These are phyloP conservation scores for Oryza longistaminata DNA, from an alignment of 176 grass and related monocot genomes.

Conservation along the genomic window DNA sequence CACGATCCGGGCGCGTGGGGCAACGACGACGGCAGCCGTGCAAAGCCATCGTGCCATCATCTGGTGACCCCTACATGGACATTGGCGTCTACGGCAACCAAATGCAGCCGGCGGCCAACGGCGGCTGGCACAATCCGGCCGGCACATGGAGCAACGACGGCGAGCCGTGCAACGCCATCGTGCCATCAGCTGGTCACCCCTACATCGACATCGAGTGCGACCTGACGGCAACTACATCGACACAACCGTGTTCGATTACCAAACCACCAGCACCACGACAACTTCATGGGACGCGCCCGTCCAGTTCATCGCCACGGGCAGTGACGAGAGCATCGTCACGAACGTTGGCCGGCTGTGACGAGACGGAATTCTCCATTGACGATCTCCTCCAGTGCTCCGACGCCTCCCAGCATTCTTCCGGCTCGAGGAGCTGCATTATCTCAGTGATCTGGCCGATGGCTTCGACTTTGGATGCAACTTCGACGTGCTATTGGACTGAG, in stretches of 20 bases:
- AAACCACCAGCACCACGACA: not conserved
- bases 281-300: not conserved
- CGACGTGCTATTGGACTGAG: not conserved
- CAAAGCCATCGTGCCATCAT: constrained; percentile 8
- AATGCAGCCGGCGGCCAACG: not conserved
- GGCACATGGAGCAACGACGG: not conserved
- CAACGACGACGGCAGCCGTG: not conserved
- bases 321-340: not conserved
- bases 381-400: not conserved
- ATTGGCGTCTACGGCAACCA: not conserved
- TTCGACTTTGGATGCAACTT: not conserved
- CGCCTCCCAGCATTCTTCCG: not conserved
- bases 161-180: constrained; percentile 6
- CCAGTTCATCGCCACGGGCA: not conserved
- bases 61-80: not conserved
- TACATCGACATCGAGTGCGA: not conserved
- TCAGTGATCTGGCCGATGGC: constrained; percentile 3
- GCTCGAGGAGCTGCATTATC: not conserved
- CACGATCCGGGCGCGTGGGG: not conserved
- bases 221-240: not conserved
- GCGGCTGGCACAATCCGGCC: not conserved
- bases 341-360: not conserved
- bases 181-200: not conserved
- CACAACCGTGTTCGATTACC: not conserved
- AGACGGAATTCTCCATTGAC: not conserved